Conservation (phyloP, 169 alveolate species). For the Neospora caninum region DNA sequence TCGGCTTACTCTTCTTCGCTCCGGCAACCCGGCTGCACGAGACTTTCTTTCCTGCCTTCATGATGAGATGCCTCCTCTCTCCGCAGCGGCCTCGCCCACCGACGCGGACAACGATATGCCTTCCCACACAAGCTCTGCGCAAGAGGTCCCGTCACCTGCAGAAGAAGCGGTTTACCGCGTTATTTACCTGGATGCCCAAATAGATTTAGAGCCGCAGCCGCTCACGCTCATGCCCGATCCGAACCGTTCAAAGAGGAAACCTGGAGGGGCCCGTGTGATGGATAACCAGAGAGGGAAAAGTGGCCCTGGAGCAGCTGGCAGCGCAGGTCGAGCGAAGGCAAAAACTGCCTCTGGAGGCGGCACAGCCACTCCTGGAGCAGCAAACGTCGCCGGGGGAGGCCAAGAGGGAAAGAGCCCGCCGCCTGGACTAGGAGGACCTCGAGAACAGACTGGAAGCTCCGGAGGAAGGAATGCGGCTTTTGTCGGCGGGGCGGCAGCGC, state of each 20-base stretch:
- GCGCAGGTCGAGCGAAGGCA: not conserved
- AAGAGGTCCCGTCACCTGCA: not conserved
- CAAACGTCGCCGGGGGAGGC: not conserved
- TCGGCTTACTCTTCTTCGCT: slow-evolving; percentile 10
- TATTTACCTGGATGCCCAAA: not conserved
- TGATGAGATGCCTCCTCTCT: not conserved
- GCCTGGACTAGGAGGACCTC: not conserved
- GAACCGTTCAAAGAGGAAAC: not conserved
- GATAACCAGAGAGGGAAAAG: not conserved
- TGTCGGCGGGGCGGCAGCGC: not conserved
- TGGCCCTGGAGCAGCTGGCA: not conserved
- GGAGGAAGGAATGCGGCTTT: not conserved
- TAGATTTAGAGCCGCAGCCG: not conserved
- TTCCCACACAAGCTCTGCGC: not conserved
- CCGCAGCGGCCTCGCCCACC: not conserved
- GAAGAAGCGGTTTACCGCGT: slow-evolving; percentile 7
- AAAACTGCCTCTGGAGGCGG: not conserved
- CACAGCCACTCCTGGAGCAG: not conserved
- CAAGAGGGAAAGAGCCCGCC: not conserved
- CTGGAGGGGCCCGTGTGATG: not conserved
- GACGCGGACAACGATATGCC: not conserved
- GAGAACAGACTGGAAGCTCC: not conserved
- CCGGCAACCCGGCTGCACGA: not conserved
- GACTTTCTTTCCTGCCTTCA: not conserved
- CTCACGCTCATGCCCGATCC: slow-evolving; percentile 14